Base-by-base conservation (phyloP, 441 rosid species). In the Populus tomentosa region DNA sequence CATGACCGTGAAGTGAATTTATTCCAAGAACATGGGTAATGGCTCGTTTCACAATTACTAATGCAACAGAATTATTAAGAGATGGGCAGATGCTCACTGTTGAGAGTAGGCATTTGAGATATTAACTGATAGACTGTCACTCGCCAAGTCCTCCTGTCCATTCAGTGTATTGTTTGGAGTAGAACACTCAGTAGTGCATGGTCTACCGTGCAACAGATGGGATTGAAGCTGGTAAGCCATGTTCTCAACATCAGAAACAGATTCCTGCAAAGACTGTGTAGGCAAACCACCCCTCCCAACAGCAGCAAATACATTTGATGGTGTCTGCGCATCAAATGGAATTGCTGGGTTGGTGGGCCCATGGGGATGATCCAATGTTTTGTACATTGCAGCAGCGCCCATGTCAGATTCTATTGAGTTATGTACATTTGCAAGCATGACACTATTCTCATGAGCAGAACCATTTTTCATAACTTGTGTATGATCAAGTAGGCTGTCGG, bases 21-120 rank as follows among this genome's bases (percentile, higher is more conserved):
- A 63, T n/a, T 10, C n/a, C 26, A 9, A n/a, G 23, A 46, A 61
- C 30, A 36, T 10, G 10, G 10, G 30, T 63, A 59, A 42, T 70
- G 67, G 24, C 78, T 11, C 9, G 50, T 65, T 73, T 36, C 67
- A 20, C 68, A 68, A 53, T 28, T 64, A 56, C 21, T 20, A 75
- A 71, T 40, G 16, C 14, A 79, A 67, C 68, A 40, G 53, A 71
- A 32, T 50, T 70, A 50, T 35, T 18, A 18, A 65, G 18, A 74
- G 50, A 20, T 20, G 20, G 46, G 53, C 53, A 66, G 76, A 69
- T 71, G 67, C 88, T 88, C 82, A 94, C 99, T 92, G 92, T 85
- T 89, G 92, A 73, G 97, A 94, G 79, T 89, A 90, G 26, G 85
- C 84, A 73, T 83, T 90, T 32, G 99, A 94, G 83, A 91, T 79